These are phyloP conservation scores for Tuber umbilicatum DNA, from an alignment of 495 filamentous ascomycete genomes.

Conservation along the genomic window DNA sequence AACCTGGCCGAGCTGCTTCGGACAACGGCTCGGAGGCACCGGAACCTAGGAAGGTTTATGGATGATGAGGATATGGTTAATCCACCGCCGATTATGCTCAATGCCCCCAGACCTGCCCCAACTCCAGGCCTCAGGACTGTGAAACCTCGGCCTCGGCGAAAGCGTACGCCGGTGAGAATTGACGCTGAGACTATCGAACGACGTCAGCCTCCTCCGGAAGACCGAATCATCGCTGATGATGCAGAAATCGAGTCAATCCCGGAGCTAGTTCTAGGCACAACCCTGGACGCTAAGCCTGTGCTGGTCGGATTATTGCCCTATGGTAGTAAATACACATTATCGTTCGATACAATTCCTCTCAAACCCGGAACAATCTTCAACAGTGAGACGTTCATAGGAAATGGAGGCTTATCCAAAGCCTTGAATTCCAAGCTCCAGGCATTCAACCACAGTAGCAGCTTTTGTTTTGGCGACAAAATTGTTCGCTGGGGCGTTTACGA, in stretches of 20 bases:
- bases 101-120: background rate
- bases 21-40: constrained; percentile 15
- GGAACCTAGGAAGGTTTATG: constrained; percentile 22
- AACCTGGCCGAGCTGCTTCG: constrained; percentile 17
- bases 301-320: constrained; percentile 28
- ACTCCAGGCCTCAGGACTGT: background rate
- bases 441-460: constrained; percentile 43
- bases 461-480: constrained; percentile 48
- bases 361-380: constrained; percentile 40
- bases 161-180: constrained; percentile 30
- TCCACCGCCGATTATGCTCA: background rate
- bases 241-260: background rate
- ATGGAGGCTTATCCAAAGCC: constrained; percentile 25
- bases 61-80: constrained; percentile 17
- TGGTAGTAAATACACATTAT: constrained; percentile 54
- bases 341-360: constrained; percentile 55
- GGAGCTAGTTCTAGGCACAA: background rate
- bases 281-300: constrained; percentile 4
- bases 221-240: constrained; percentile 23
- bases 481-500: constrained; percentile 66
- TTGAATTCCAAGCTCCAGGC: constrained; percentile 25
- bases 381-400: constrained; percentile 38
- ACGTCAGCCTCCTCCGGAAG: constrained; percentile 34
- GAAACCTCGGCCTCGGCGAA: constrained; percentile 18
- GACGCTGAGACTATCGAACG: constrained; percentile 37